phyloP scores from a whole-genome alignment of 345 rosid species.

The Rubroshorea leprosula region DNA sequence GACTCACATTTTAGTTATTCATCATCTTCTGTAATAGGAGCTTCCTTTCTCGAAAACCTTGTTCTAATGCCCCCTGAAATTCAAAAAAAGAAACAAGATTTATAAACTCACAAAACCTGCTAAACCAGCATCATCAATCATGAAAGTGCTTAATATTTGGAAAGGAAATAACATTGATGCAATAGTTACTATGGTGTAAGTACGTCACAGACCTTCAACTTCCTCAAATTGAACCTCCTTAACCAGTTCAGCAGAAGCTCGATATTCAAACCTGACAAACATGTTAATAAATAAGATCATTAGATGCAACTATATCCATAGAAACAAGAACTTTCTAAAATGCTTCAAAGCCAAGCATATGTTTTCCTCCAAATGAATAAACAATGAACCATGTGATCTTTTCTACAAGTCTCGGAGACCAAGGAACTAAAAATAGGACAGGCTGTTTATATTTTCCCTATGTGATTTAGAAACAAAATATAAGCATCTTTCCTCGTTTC shows the following conservation, averaged over 20 bases:
- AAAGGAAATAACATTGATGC: not conserved
- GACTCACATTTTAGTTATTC: not conserved
- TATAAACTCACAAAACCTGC: slow-evolving; percentile 20
- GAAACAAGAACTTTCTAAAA: too few species aligned
- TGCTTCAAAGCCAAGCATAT: too few species aligned
- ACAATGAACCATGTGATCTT: too few species aligned
- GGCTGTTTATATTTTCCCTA: too few species aligned
- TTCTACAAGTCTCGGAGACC: too few species aligned
- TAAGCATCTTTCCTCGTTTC: too few species aligned
- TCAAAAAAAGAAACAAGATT: slow-evolving; percentile 2
- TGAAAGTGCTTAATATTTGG: not conserved
- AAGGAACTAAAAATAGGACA: too few species aligned
- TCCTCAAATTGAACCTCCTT: slow-evolving; percentile 79
- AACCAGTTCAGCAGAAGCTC: slow-evolving; percentile 68
- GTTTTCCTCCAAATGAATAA: too few species aligned
- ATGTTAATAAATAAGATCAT: too few species aligned
- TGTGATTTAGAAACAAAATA: too few species aligned
- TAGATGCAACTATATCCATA: too few species aligned
- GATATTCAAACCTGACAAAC: slow-evolving; percentile 61
- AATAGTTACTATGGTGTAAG: not conserved
- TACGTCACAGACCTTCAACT: slow-evolving; percentile 53
- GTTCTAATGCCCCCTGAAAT: slow-evolving; percentile 75
- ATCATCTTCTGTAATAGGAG: not conserved
- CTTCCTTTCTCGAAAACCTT: slow-evolving; percentile 54
- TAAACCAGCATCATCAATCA: not conserved